These are phyloP conservation scores for Nothomitra cinnamomea DNA, from an alignment of 2,329 filamentous ascomycete species.

Conservation along the genomic window DNA sequence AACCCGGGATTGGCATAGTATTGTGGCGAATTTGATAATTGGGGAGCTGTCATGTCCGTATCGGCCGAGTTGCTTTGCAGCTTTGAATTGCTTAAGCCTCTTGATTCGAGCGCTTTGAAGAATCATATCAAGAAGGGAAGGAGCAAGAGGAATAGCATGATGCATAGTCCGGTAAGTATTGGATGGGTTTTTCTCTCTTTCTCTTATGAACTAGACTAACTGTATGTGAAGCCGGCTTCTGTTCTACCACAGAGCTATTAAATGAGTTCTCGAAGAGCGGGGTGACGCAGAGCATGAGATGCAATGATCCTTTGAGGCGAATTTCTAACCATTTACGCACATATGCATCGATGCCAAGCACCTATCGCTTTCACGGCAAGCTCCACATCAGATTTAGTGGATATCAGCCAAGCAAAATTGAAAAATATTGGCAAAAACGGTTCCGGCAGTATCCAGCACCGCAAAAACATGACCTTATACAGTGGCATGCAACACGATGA, in stretches of 20 bases:
- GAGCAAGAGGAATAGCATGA: constrained; percentile 84
- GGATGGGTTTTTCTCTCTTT: background rate
- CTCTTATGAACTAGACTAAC: background rate
- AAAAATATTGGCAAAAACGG: too few relatives aligned
- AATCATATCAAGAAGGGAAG: constrained; percentile 97
- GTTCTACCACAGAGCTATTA: constrained; percentile 6
- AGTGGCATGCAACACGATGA: too few relatives aligned
- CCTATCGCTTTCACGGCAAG: too few relatives aligned
- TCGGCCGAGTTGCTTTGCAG: constrained; percentile 86
- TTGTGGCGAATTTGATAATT: constrained; percentile 97
- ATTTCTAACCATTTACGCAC: too few relatives aligned
- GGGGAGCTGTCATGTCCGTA: constrained; percentile 97
- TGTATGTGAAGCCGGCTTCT: constrained; percentile 3
- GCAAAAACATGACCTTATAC: too few relatives aligned
- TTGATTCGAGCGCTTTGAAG: constrained; percentile 91
- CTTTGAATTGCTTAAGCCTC: constrained; percentile 88
- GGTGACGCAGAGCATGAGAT: too few relatives aligned
- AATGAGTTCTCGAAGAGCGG: background rate
- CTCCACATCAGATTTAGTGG: too few relatives aligned
- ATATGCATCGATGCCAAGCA: too few relatives aligned
- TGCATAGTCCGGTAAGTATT: constrained; percentile 79
- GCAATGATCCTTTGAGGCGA: too few relatives aligned
- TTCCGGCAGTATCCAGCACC: too few relatives aligned
- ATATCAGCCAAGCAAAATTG: too few relatives aligned
- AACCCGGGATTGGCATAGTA: constrained; percentile 39